A percentile compares a stretch with the other conserved stretches of the same genome.
Evolutionary conservation across 495 filamentous ascomycete genomes (phyloP).

Genomic region (Talaromyces trachyspermus): DNA sequence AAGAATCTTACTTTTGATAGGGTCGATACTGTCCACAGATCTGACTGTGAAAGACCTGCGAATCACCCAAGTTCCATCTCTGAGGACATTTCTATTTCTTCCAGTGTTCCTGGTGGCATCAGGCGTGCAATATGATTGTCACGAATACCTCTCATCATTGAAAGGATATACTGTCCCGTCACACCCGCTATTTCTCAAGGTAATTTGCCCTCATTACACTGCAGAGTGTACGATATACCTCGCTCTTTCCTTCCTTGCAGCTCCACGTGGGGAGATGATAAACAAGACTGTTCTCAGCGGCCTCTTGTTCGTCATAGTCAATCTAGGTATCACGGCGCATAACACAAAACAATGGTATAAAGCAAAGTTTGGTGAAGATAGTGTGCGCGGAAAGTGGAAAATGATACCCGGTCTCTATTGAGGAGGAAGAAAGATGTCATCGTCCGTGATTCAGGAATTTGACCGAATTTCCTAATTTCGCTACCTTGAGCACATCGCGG

Average conservation of each 20-base stretch:
- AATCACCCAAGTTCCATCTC: constrained; percentile 37
- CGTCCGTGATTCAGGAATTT: constrained; percentile 47
- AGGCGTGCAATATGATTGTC: constrained; percentile 70
- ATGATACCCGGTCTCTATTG: constrained; percentile 80
- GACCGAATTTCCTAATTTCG: constrained; percentile 61
- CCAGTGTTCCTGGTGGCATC: constrained; percentile 69
- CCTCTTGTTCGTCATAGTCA: constrained; percentile 64
- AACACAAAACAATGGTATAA: constrained; percentile 76
- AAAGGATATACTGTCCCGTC: constrained; percentile 78
- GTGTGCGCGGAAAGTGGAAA: constrained; percentile 60
- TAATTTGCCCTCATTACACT: constrained; percentile 88
- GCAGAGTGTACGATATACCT: constrained; percentile 81
- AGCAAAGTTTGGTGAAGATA: constrained; percentile 64
- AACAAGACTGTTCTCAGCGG: constrained; percentile 71
- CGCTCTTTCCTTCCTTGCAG: constrained; percentile 65
- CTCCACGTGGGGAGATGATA: constrained; percentile 51
- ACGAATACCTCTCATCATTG: constrained; percentile 70
- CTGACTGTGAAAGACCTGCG: constrained; percentile 27
- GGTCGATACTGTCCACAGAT: constrained; percentile 19
- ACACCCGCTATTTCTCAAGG: constrained; percentile 57
- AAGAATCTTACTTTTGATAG: constrained; percentile 19
- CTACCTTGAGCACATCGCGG: constrained; percentile 85
- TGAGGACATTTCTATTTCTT: constrained; percentile 53
- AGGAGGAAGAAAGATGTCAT: constrained; percentile 11
- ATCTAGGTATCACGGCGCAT: constrained; percentile 75